Base-by-base conservation (phyloP, 208 protist genomes). In the Blechomonas ayalai region DNA sequence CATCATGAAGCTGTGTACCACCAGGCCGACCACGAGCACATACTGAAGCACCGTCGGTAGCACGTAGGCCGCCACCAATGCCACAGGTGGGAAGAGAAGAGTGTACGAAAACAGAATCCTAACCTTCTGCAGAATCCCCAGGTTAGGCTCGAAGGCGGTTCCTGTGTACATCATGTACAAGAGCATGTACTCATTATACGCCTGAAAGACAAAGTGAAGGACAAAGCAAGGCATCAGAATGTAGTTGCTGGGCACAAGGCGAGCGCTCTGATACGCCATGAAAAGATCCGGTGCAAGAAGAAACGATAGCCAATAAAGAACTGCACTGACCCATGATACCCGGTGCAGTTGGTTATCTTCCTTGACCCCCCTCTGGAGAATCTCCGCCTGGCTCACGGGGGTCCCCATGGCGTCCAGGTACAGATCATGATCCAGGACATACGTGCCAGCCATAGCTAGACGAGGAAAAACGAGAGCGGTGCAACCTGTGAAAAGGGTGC, bases 391-490 rank as follows among this genome's bases (percentile, higher is more conserved):
- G 12, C 32, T 29, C 31, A 24, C 39, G 16, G 36, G 25, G 29
- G 48, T 38, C 1, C 44, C 36, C 20, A 78, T 29, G 6, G 73
- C 28, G 22, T 55, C 29, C 2, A 35, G 26, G 51, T 73, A 76
- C 10, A 76, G 18, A 12, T 63, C 57, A 5, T 43, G 28, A 47
- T 82, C 66, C 39, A 76, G 67, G 6, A 73, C 26, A 43, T 63
- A 73, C 2, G 51, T 56, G 22, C 45, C 38, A 4, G 67, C 25
- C 67, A 82, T 75, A 1, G 54, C 29, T 15, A 65, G 10, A 43
- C 73, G 73, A 8, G 73, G 63, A 50, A 82, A 82, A 47, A 68
- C 64, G 20, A 66, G 15, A 2, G 67, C 48, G 4, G 51, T 61
- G 9, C 3, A 29, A 19, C 73, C 73, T 7, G 56, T 35, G 7